These are phyloP conservation scores for Helotiales sp. DNA, from an alignment of 2,329 filamentous ascomycete species.

Conservation along the genomic window DNA sequence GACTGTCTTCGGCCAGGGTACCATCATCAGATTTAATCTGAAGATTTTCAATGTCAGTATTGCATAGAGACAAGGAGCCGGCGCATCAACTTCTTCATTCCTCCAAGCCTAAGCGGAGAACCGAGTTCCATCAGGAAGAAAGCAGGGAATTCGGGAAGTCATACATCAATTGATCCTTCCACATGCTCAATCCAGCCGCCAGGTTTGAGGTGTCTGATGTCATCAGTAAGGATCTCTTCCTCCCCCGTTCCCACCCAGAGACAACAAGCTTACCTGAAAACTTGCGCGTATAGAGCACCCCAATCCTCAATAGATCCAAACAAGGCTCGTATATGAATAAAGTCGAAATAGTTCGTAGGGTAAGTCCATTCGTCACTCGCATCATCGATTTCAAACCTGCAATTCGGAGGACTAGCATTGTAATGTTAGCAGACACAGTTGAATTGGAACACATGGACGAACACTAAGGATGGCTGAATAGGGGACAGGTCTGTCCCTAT, in stretches of 20 bases:
- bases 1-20: conserved; percentile 47
- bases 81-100: no score
- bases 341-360: conserved; percentile 57
- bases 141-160: neutral
- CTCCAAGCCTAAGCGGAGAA: neutral
- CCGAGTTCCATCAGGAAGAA: no score
- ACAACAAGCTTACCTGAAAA: conserved; percentile 48
- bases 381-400: conserved; percentile 69
- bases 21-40: conserved; percentile 51
- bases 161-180: conserved; percentile 35
- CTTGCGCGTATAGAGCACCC: conserved; percentile 56
- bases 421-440: neutral
- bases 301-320: conserved; percentile 63
- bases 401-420: conserved; percentile 55
- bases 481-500: conserved; percentile 44
- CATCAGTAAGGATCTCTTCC: neutral
- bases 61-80: neutral
- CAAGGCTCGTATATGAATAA: conserved; percentile 63
- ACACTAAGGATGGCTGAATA: conserved; percentile 46
- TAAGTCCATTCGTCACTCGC: conserved; percentile 52
- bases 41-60: neutral
- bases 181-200: conserved; percentile 46
- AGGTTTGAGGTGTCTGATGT: conserved; percentile 42
- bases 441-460: neutral
- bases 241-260: neutral